Conservation (phyloP, 805 yeast genomes). For the Kazachstania bromeliacearum region DNA sequence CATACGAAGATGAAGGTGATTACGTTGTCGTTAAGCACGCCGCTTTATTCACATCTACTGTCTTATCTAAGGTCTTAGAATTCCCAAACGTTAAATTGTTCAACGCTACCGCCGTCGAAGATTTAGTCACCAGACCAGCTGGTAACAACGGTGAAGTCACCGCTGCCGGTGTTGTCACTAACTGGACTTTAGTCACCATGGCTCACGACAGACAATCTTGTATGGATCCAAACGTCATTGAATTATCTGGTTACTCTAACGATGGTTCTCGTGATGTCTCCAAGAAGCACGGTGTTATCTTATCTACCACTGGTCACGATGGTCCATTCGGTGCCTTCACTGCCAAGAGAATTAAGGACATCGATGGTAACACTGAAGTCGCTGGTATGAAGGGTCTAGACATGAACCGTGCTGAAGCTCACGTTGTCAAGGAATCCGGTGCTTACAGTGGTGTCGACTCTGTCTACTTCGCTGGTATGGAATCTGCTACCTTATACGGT, state of each 20-base stretch:
- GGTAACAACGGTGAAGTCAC: slow-evolving; percentile 46
- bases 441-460: slow-evolving; percentile 23
- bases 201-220: slow-evolving; percentile 71
- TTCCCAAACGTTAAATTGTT: slow-evolving; percentile 69
- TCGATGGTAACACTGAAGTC: slow-evolving; percentile 39
- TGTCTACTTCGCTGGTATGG: slow-evolving; percentile 54
- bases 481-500: slow-evolving; percentile 67
- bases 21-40: slow-evolving; percentile 76
- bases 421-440: slow-evolving; percentile 60
- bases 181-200: slow-evolving; percentile 72
- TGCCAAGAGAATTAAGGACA: slow-evolving; percentile 55
- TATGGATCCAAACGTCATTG: slow-evolving; percentile 77
- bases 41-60: slow-evolving; percentile 63
- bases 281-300: slow-evolving; percentile 38
- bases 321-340: slow-evolving; percentile 78
- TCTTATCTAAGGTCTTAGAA: slow-evolving; percentile 56
- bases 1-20: slow-evolving; percentile 72
- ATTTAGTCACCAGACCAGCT: slow-evolving; percentile 61
- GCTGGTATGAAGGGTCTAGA: slow-evolving; percentile 72
- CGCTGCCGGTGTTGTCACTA: slow-evolving; percentile 73
- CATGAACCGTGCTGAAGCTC: slow-evolving; percentile 71
- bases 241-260: slow-evolving; percentile 33
- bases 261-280: slow-evolving; percentile 31
- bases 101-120: slow-evolving; percentile 77
- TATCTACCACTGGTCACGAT: slow-evolving; percentile 73